A percentile compares a stretch with the other conserved stretches of the same genome.
Evolutionary conservation across 306 rosid species (phyloP).

Genomic region (Vicia sativa): DNA sequence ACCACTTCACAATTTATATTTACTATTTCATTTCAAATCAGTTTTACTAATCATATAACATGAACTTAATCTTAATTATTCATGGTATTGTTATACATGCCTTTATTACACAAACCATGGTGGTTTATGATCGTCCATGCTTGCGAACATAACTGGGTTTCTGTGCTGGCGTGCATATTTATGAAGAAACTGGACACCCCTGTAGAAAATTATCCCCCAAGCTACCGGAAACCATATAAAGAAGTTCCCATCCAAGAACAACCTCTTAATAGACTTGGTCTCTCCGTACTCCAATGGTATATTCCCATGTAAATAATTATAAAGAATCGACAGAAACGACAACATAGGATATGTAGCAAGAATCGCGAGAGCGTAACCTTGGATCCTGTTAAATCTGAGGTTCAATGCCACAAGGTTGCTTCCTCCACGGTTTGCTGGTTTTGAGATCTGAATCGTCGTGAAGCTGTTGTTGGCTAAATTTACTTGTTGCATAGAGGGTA

Average conservation of each 20-base stretch:
- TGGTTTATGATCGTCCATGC: slow-evolving; percentile 37
- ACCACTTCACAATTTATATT: too few relatives aligned
- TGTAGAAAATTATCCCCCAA: slow-evolving; percentile 83
- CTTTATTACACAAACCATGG: background rate
- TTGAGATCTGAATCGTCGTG: slow-evolving; percentile 56
- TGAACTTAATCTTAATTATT: too few relatives aligned
- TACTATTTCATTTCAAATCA: too few relatives aligned
- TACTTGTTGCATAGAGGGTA: slow-evolving; percentile 75
- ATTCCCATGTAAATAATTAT: slow-evolving; percentile 73
- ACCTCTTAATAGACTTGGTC: slow-evolving; percentile 55
- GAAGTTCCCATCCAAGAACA: slow-evolving; percentile 84
- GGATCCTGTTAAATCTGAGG: slow-evolving; percentile 75
- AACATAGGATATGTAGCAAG: slow-evolving; percentile 58
- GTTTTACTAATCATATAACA: too few relatives aligned
- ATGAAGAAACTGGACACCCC: slow-evolving; percentile 67
- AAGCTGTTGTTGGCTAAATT: slow-evolving; percentile 72
- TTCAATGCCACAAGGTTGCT: slow-evolving; percentile 77
- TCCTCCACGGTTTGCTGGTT: slow-evolving; percentile 25
- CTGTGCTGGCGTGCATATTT: slow-evolving; percentile 77
- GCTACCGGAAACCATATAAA: slow-evolving; percentile 66
- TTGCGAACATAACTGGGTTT: slow-evolving; percentile 70
- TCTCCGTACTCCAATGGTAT: slow-evolving; percentile 66
- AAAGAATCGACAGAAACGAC: slow-evolving; percentile 69
- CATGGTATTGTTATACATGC: too few relatives aligned
- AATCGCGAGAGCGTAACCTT: slow-evolving; percentile 65